Evolutionary conservation across 441 rosid species (phyloP), one percentile per base, ranked within the genome.

Genomic region (Theobroma grandiflorum): DNA sequence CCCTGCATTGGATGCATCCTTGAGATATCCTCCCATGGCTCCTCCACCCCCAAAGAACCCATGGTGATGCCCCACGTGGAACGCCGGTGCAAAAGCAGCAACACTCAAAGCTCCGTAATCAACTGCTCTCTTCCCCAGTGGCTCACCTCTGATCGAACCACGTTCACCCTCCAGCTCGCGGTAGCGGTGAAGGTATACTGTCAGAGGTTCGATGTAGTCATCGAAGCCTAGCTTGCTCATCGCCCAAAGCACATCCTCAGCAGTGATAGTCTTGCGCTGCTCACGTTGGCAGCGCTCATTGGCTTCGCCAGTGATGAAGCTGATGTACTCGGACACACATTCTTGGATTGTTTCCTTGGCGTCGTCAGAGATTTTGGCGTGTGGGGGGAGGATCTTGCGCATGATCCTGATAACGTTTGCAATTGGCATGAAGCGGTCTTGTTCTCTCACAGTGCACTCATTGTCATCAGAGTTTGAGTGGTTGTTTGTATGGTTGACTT

Each of bases 301-400:
- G 86, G 99, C 98, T 73, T 95, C 98, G 0, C 98, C 92, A 0
- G 99, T 96, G 80, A 96, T 88, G 95, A 96, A 96, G 90, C 98
- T 95, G 90, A 96, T 95, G 92, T 84, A 96, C 88, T 95, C 99
- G 0, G 99, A 96, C 20, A 95, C 99, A 33, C 99, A 96, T 87
- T 96, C 99, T 82, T 96, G 98, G 87, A 96, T 91, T 0, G 97
- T 95, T 81, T 95, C 99, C 87, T 96, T 96, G 67, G 98, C 98
- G 2, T 95, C 98, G 43, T 95, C 99, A 0, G 99, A 93, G 84
- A 96, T 96, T 88, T 96, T 92, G 59, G 93, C 94, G 59, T 92
- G 95, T 0, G 91, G 83, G 37, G 95, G 94, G 35, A 92, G 90
- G 85, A 89, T 86, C 86, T 77, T 87, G 55, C 94, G 90, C 95